phyloP scores from a whole-genome alignment of 176 grass and related monocot species.

The Themeda triandra region DNA sequence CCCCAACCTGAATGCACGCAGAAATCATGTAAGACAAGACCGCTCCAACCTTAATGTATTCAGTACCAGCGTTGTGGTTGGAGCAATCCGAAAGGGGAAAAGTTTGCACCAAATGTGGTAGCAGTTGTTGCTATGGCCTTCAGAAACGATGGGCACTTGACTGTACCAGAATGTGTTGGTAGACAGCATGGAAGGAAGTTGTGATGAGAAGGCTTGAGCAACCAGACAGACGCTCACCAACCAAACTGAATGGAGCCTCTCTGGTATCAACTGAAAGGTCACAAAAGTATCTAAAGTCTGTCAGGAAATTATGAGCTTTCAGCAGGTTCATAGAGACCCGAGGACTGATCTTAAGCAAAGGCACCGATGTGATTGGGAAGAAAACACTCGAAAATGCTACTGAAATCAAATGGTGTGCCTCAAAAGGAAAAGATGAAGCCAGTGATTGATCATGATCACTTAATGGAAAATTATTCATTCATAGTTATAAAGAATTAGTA shows the following conservation, averaged over 20 bases:
- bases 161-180: neutral
- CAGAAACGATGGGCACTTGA: neutral
- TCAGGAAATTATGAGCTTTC: neutral
- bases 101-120: constrained; percentile 6
- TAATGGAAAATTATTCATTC: no score
- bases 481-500: no score
- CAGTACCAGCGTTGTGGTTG: neutral
- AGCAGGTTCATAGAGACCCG: neutral
- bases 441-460: no score
- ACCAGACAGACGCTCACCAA: neutral
- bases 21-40: neutral
- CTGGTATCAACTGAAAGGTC: constrained; percentile 2
- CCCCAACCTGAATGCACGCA: neutral
- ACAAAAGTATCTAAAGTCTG: neutral
- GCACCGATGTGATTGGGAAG: neutral
- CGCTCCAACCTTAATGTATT: neutral
- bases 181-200: neutral
- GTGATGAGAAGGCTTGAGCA: neutral
- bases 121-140: neutral
- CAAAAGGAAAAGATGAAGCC: no score
- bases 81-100: neutral
- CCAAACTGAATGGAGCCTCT: constrained; percentile 15
- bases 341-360: neutral
- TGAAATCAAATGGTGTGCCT: no score
- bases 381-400: neutral